Conservation (phyloP, 2,329 filamentous ascomycete genomes). For the Hyphodiscus sp. region DNA sequence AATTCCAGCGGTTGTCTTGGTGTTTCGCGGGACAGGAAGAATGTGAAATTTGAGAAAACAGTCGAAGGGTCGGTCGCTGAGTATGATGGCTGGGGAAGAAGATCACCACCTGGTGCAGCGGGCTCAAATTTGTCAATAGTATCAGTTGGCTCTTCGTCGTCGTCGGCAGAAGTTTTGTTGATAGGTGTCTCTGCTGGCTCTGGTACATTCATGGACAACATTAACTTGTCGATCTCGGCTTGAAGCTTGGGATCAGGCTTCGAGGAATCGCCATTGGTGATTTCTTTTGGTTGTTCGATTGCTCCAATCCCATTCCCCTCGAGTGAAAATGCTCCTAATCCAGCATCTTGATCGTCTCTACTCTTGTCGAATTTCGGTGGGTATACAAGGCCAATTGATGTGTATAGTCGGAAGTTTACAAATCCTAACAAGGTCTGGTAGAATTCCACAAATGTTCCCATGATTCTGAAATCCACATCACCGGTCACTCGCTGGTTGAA, state of each 20-base stretch:
- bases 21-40: slow-evolving; percentile 91
- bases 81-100: slow-evolving; percentile 70
- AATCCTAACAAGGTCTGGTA: slow-evolving; percentile 96
- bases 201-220: slow-evolving; percentile 58
- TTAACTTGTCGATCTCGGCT: slow-evolving; percentile 61
- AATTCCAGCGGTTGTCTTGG: slow-evolving; percentile 89
- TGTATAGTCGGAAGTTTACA: slow-evolving; percentile 93
- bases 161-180: slow-evolving; percentile 35
- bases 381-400: slow-evolving; percentile 84
- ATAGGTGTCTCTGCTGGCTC: slow-evolving; percentile 38
- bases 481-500: slow-evolving; percentile 93
- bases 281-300: slow-evolving; percentile 45
- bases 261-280: slow-evolving; percentile 43
- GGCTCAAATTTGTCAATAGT: slow-evolving; percentile 90
- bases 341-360: slow-evolving; percentile 84
- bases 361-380: slow-evolving; percentile 85
- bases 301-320: slow-evolving; percentile 63
- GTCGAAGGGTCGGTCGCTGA: slow-evolving; percentile 60
- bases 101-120: slow-evolving; percentile 75
- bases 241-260: slow-evolving; percentile 57
- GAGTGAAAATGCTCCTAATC: slow-evolving; percentile 84
- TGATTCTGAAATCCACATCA: slow-evolving; percentile 97
- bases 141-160: slow-evolving; percentile 40
- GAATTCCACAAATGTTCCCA: slow-evolving; percentile 98
- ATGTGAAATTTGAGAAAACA: slow-evolving; percentile 83